phyloP scores from a whole-genome alignment of 495 filamentous ascomycete species.

The Talaromyces adpressus region DNA sequence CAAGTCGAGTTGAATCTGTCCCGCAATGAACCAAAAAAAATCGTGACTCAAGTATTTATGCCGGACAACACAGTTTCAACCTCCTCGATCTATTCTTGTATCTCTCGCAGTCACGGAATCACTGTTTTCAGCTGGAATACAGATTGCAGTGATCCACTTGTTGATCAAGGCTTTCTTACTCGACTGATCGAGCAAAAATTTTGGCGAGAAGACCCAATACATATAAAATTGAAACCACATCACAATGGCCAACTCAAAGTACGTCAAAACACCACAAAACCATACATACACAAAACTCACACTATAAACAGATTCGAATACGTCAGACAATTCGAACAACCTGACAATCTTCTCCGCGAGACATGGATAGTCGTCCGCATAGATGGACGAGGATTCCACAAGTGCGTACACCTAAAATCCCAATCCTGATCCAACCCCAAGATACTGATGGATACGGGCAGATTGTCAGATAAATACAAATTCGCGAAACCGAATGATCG shows the following conservation, averaged over 20 bases:
- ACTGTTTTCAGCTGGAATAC: neutral
- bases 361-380: slow-evolving; percentile 93
- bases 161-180: neutral
- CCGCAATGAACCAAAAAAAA: neutral
- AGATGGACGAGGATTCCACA: slow-evolving; percentile 88
- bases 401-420: slow-evolving; percentile 43
- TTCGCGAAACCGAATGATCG: slow-evolving; percentile 92
- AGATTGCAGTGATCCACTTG: neutral
- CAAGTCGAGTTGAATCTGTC: neutral
- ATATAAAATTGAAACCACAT: neutral
- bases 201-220: neutral
- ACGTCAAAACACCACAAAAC: neutral
- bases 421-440: neutral
- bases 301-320: slow-evolving; percentile 69
- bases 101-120: too few species aligned
- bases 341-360: slow-evolving; percentile 71
- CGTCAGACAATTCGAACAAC: slow-evolving; percentile 80
- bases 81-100: too few species aligned
- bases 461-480: slow-evolving; percentile 70
- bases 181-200: neutral
- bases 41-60: neutral
- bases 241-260: slow-evolving; percentile 14
- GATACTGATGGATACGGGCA: slow-evolving; percentile 22
- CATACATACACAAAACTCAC: slow-evolving; percentile 6
- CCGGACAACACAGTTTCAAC: neutral